These are phyloP conservation scores for Lodderomyces pseudojiufengensis DNA, from an alignment of 1,139 yeast genomes.

Conservation along the genomic window DNA sequence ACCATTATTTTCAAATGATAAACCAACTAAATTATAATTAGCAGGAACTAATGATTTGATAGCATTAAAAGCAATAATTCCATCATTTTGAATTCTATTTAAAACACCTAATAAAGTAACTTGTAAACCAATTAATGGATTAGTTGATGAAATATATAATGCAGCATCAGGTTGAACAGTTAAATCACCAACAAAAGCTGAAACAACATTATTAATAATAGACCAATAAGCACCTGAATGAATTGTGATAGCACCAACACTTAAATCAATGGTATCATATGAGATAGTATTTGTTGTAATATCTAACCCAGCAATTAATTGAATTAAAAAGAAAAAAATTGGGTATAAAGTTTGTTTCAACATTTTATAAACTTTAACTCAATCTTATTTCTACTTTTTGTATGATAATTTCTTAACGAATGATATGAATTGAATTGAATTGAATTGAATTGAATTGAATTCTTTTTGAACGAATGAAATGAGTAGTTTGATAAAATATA, in stretches of 20 bases:
- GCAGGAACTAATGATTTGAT: constrained; percentile 17
- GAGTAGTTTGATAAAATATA: too few relatives aligned
- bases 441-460: too few relatives aligned
- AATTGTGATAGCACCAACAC: constrained; percentile 24
- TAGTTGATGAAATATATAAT: constrained; percentile 15
- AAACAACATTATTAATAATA: constrained; percentile 26
- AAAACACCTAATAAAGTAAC: constrained; percentile 13
- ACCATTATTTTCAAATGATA: constrained; percentile 26
- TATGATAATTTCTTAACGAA: too few relatives aligned
- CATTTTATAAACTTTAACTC: too few relatives aligned
- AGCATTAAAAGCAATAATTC: constrained; percentile 23
- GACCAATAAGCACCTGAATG: constrained; percentile 32
- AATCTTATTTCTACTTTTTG: too few relatives aligned
- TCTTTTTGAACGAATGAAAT: too few relatives aligned
- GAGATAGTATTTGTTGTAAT: constrained; percentile 9
- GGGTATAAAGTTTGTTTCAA: background rate
- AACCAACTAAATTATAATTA: constrained; percentile 18
- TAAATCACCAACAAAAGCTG: constrained; percentile 22
- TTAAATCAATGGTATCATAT: constrained; percentile 17
- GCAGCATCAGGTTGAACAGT: constrained; percentile 20
- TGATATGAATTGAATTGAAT: too few relatives aligned
- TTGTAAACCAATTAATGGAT: constrained; percentile 12
- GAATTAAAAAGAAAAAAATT: background rate
- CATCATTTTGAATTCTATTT: constrained; percentile 20
- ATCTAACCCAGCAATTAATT: constrained; percentile 3